A percentile compares a stretch with the other conserved stretches of the same genome.
Evolutionary conservation across 148 eudicot genomes (phyloP).

Genomic region (Rhododendron simsii): DNA sequence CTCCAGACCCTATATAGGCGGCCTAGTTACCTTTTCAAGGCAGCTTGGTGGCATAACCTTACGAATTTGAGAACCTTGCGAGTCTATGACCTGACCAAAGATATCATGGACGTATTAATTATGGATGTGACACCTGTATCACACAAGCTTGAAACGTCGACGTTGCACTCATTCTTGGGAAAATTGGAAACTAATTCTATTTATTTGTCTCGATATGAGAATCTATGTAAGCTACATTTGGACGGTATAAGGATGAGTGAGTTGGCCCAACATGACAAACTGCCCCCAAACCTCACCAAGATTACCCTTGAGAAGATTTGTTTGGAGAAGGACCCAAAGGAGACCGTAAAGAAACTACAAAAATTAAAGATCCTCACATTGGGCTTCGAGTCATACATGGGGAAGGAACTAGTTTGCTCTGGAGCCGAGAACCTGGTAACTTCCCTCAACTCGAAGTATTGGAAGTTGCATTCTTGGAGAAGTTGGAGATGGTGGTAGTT

Average conservation of each 20-base stretch:
- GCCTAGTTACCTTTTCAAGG: not conserved
- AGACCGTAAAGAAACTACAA: not conserved
- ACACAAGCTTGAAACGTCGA: too few relatives aligned
- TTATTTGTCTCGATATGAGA: not conserved
- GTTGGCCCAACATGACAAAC: not conserved
- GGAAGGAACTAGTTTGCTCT: not conserved
- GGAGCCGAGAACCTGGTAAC: not conserved
- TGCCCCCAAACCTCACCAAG: conserved; percentile 10
- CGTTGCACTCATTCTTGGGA: too few relatives aligned
- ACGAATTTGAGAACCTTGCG: not conserved
- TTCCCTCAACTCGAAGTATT: conserved; percentile 8
- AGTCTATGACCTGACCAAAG: not conserved
- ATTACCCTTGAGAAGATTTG: not conserved
- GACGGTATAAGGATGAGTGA: rapidly evolving
- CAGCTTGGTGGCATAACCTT: not conserved
- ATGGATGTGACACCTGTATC: too few relatives aligned
- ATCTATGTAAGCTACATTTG: not conserved
- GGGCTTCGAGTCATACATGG: rapidly evolving
- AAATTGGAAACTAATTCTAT: too few relatives aligned
- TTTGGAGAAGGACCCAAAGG: not conserved
- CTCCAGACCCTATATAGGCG: not conserved
- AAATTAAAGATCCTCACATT: not conserved
- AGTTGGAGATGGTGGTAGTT: not conserved
- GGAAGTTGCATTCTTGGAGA: not conserved
- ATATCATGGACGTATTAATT: too few relatives aligned